Conservation (phyloP, 1,139 yeast species). For the Entelexis sorbosivorans region DNA sequence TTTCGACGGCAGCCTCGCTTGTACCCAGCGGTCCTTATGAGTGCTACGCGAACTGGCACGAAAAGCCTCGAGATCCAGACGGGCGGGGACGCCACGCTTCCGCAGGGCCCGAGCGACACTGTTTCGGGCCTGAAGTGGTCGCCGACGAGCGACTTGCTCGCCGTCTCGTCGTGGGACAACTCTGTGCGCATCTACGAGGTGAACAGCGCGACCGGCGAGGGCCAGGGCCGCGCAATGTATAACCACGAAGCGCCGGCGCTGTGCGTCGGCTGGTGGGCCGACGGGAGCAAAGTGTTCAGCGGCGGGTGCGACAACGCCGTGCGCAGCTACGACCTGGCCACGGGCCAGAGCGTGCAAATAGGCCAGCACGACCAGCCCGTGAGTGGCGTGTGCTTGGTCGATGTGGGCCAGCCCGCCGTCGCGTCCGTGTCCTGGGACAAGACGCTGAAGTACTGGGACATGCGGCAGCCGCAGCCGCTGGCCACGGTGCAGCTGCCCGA, state of each 20-base stretch:
- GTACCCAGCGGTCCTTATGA: no score
- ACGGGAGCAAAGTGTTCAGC: conserved; percentile 77
- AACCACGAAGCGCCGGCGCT: conserved; percentile 88
- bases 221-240: conserved; percentile 79
- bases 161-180: conserved; percentile 91
- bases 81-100: conserved; percentile 30
- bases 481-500: conserved; percentile 78
- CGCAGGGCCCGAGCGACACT: conserved; percentile 86
- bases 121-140: conserved; percentile 80
- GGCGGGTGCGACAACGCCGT: conserved; percentile 94
- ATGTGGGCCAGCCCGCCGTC: conserved; percentile 54
- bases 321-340: conserved; percentile 66
- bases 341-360: conserved; percentile 73
- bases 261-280: conserved; percentile 68
- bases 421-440: conserved; percentile 97
- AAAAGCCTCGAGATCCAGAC: conserved; percentile 17
- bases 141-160: conserved; percentile 74
- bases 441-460: conserved; percentile 87
- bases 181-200: conserved; percentile 89
- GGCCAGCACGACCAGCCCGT: conserved; percentile 85
- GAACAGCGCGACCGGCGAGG: conserved; percentile 50
- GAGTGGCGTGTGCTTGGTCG: conserved; percentile 60
- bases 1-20: no score
- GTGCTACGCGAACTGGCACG: neutral
- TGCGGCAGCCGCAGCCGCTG: conserved; percentile 65